A percentile compares a stretch with the other conserved stretches of the same genome.
Evolutionary conservation across 768 basidiomycete species (phyloP).

Genomic region (Artomyces pyxidatus): DNA sequence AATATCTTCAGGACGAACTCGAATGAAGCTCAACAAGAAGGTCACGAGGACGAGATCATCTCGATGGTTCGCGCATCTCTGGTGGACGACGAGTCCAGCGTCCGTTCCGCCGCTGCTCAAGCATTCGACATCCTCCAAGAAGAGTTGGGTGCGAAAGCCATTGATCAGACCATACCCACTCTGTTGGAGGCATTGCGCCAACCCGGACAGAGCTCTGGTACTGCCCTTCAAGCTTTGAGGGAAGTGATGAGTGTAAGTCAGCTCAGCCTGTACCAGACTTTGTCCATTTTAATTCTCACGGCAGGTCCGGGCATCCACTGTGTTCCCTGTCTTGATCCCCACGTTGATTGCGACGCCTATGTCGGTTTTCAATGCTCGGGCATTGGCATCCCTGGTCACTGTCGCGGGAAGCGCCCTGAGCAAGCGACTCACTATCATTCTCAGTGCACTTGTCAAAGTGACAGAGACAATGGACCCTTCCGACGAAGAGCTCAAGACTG

Average conservation of each 20-base stretch:
- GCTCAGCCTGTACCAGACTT: neutral
- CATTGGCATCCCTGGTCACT: conserved; percentile 82
- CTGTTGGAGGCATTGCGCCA: conserved; percentile 87
- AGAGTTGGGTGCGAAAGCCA: conserved; percentile 80
- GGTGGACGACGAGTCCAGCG: conserved; percentile 81
- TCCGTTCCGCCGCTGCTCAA: conserved; percentile 83
- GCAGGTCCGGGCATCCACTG: conserved; percentile 86
- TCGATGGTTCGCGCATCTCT: conserved; percentile 74
- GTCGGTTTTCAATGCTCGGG: conserved; percentile 91
- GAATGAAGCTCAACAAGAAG: conserved; percentile 76
- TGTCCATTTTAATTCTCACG: conserved; percentile 4
- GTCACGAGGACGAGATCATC: conserved; percentile 84
- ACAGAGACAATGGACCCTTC: conserved; percentile 50
- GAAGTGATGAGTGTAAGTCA: conserved; percentile 87
- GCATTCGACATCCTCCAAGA: conserved; percentile 92
- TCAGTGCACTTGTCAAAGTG: conserved; percentile 73
- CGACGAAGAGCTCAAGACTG: conserved; percentile 61
- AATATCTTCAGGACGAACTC: conserved; percentile 59
- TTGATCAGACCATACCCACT: conserved; percentile 95
- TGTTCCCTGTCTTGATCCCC: conserved; percentile 96
- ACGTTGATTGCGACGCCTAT: conserved; percentile 87
- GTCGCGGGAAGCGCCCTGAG: conserved; percentile 91
- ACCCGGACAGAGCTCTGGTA: conserved; percentile 90
- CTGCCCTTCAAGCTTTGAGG: conserved; percentile 83
- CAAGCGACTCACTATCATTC: conserved; percentile 68